phyloP scores from a whole-genome alignment of 768 basidiomycete genomes.

The Boletus rex-veris region DNA sequence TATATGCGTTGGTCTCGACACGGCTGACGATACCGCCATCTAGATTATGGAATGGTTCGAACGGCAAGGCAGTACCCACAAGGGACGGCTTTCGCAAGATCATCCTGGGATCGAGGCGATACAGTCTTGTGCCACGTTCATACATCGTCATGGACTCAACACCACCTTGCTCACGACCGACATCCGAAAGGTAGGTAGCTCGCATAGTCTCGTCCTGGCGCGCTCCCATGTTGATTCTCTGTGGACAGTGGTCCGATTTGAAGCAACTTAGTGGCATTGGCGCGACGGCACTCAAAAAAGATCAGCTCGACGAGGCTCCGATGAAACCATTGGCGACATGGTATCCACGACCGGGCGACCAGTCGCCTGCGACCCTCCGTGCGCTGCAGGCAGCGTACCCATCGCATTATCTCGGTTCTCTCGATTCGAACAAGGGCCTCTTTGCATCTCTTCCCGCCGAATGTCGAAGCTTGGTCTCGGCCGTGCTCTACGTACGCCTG shows the following conservation, averaged over 20 bases:
- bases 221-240: not conserved
- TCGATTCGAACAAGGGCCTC: conserved; percentile 29
- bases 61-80: conserved; percentile 18
- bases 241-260: conserved; percentile 40
- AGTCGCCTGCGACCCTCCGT: conserved; percentile 29
- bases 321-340: conserved; percentile 31
- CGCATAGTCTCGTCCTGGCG: not conserved
- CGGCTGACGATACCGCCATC: conserved; percentile 2
- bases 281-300: conserved; percentile 41
- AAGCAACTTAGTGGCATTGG: conserved; percentile 40
- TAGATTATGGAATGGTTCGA: conserved; percentile 46
- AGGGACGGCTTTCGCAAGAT: conserved; percentile 1
- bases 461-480: conserved; percentile 32
- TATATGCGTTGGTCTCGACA: not conserved
- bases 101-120: conserved; percentile 49
- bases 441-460: conserved; percentile 36
- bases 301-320: conserved; percentile 36
- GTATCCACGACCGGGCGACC: conserved; percentile 24
- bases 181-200: conserved; percentile 38
- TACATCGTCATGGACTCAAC: conserved; percentile 38
- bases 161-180: conserved; percentile 41
- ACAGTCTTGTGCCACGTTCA: conserved; percentile 43
- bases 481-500: conserved; percentile 34
- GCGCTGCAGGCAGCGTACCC: conserved; percentile 42
- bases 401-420: conserved; percentile 28